Percentiles rank a stretch among this genome's conserved stretches.
phyloP scores from a whole-genome alignment of 2,329 filamentous ascomycete genomes.

The Fusarium udum region DNA sequence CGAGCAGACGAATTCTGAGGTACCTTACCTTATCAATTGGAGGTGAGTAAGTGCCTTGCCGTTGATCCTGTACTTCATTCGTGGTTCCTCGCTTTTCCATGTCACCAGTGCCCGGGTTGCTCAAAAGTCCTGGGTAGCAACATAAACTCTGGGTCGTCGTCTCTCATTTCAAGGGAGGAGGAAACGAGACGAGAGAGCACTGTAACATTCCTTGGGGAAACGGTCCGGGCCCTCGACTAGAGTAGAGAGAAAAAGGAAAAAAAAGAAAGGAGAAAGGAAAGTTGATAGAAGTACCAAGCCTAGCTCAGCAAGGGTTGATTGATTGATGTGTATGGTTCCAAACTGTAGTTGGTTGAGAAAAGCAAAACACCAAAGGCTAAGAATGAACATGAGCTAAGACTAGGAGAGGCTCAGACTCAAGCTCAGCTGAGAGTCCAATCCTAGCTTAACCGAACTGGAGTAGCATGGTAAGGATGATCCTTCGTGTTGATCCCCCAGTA shows the following conservation, averaged over 20 bases:
- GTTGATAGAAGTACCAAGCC: not conserved
- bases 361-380: constrained; percentile 16
- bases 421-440: not conserved
- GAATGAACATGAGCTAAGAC: not conserved
- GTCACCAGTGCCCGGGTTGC: constrained; percentile 1
- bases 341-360: constrained; percentile 8
- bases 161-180: constrained; percentile 5
- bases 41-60: constrained; percentile 5
- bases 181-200: constrained; percentile 2
- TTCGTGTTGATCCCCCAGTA: constrained; percentile 14
- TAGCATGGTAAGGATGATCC: constrained; percentile 17
- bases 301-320: constrained; percentile 8
- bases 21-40: not conserved
- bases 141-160: constrained; percentile 4
- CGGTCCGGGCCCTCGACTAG: not conserved
- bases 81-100: constrained; percentile 5
- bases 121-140: constrained; percentile 21
- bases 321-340: not conserved
- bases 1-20: not conserved
- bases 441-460: not conserved
- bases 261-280: not conserved
- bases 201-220: constrained; percentile 19
- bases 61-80: constrained; percentile 2
- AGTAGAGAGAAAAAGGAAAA: not conserved
- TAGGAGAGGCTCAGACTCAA: not conserved